phyloP scores from a whole-genome alignment of 2,329 filamentous ascomycete species.

The Rosellinia necatrix region DNA sequence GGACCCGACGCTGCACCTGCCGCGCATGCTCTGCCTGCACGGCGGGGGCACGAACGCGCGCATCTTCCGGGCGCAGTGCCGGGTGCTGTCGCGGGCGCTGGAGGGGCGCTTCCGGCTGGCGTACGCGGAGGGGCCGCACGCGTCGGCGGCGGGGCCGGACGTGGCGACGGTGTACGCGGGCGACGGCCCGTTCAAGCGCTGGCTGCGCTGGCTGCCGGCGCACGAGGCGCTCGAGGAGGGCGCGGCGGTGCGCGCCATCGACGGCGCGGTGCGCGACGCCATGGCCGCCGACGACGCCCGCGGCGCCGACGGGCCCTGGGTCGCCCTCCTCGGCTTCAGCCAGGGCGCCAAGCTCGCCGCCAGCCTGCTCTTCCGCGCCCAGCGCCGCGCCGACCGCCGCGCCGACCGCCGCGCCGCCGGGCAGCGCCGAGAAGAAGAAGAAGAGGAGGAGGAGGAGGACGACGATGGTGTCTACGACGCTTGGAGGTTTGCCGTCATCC shows the following conservation, averaged over 20 bases:
- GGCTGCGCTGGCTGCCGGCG: constrained; percentile 65
- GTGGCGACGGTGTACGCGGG: constrained; percentile 68
- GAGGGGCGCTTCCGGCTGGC: constrained; percentile 67
- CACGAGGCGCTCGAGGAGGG: constrained; percentile 54
- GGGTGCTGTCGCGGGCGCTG: constrained; percentile 54
- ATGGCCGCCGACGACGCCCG: constrained; percentile 57
- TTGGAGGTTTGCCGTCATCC: constrained; percentile 65
- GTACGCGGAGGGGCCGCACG: constrained; percentile 72
- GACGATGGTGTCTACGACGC: constrained; percentile 40
- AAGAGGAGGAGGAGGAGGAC: neutral
- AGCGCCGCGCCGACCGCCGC: constrained; percentile 49
- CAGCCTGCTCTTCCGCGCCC: constrained; percentile 65
- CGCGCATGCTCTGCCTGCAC: constrained; percentile 80
- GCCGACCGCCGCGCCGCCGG: too few species aligned
- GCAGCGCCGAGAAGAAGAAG: neutral
- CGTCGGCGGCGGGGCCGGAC: constrained; percentile 63
- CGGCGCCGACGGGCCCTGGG: constrained; percentile 61
- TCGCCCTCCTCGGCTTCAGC: constrained; percentile 67
- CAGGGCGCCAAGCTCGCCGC: constrained; percentile 67
- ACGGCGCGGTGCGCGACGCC: constrained; percentile 46
- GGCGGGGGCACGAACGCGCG: constrained; percentile 75
- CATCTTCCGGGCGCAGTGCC: constrained; percentile 72
- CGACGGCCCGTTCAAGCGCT: constrained; percentile 66
- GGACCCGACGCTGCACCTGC: constrained; percentile 45
- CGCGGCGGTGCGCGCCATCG: constrained; percentile 46